Evolutionary conservation across 495 filamentous ascomycete species (phyloP).

Genomic region (Xylaria bambusicola): DNA sequence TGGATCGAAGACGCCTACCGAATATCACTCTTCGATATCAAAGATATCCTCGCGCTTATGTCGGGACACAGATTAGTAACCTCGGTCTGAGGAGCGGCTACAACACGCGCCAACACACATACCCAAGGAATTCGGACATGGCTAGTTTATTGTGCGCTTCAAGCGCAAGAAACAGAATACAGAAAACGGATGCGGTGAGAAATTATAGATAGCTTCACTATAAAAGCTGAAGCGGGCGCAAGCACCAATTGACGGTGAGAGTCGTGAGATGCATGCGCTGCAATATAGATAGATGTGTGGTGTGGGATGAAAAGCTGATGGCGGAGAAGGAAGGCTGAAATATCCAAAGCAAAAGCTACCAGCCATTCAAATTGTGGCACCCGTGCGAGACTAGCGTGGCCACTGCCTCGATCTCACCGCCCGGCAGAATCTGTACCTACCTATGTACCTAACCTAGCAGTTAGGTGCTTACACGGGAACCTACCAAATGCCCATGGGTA

Average conservation of each 20-base stretch:
- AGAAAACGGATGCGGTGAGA: slow-evolving; percentile 11
- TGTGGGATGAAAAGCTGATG: slow-evolving; percentile 19
- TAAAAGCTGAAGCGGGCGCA: slow-evolving; percentile 8
- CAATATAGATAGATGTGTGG: background rate
- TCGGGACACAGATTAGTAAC: slow-evolving; percentile 26
- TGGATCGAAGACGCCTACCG: slow-evolving; percentile 57
- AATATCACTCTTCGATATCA: slow-evolving; percentile 98
- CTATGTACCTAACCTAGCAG: background rate
- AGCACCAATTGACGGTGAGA: slow-evolving; percentile 16
- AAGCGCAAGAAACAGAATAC: slow-evolving; percentile 25
- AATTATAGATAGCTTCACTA: background rate
- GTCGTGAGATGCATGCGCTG: slow-evolving; percentile 8
- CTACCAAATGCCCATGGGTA: background rate
- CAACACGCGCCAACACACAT: slow-evolving; percentile 24
- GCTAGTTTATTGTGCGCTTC: slow-evolving; percentile 25
- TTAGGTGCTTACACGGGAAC: too few species aligned
- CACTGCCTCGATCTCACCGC: slow-evolving; percentile 3
- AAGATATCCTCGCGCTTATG: slow-evolving; percentile 74
- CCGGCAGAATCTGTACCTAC: slow-evolving; percentile 12
- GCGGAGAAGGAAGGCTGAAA: slow-evolving; percentile 20
- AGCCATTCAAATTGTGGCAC: slow-evolving; percentile 24
- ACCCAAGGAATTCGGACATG: slow-evolving; percentile 59
- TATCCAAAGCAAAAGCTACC: slow-evolving; percentile 6
- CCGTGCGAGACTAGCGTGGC: slow-evolving; percentile 8
- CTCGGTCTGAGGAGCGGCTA: background rate